Conservation (phyloP, 2,329 filamentous ascomycete genomes). For the Microcyclosporella mali region DNA sequence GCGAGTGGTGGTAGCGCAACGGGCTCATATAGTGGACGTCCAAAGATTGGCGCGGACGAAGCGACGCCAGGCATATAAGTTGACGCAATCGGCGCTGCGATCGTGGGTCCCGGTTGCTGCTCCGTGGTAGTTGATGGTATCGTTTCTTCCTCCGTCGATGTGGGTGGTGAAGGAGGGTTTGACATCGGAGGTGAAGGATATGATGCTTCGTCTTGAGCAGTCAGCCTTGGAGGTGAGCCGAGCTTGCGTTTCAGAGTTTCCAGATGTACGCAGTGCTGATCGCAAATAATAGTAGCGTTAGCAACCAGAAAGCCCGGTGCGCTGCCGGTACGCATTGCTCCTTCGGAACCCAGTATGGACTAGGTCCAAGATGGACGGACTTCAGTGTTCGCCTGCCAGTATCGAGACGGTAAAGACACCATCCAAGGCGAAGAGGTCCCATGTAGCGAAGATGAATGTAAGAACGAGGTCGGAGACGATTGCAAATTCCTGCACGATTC, state of each 20-base stretch:
- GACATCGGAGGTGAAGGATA: constrained; percentile 50
- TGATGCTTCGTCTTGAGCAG: constrained; percentile 8
- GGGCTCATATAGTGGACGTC: constrained; percentile 10
- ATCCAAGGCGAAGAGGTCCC: not conserved
- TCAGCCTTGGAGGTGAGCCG: constrained; percentile 4
- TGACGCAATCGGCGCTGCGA: not conserved
- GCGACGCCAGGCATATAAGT: constrained; percentile 17
- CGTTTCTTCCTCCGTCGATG: constrained; percentile 12
- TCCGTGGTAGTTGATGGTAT: constrained; percentile 5
- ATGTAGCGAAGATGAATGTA: constrained; percentile 8
- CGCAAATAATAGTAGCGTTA: constrained; percentile 3
- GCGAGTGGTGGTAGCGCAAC: constrained; percentile 1
- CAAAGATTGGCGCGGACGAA: constrained; percentile 7
- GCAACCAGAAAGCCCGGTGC: constrained; percentile 7
- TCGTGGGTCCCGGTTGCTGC: constrained; percentile 1
- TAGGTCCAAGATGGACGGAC: constrained; percentile 1
- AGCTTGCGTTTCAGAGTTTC: constrained; percentile 18
- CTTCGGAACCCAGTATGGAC: constrained; percentile 7
- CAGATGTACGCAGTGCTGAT: constrained; percentile 6
- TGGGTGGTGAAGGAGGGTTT: constrained; percentile 41
- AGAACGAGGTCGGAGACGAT: not conserved
- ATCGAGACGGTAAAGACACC: constrained; percentile 6
- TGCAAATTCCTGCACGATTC: not conserved
- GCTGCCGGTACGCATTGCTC: constrained; percentile 15
- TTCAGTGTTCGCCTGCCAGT: constrained; percentile 2